These are phyloP conservation scores for Mucor mucedo DNA, from an alignment of 371 early-diverging fungal species.

Conservation along the genomic window DNA sequence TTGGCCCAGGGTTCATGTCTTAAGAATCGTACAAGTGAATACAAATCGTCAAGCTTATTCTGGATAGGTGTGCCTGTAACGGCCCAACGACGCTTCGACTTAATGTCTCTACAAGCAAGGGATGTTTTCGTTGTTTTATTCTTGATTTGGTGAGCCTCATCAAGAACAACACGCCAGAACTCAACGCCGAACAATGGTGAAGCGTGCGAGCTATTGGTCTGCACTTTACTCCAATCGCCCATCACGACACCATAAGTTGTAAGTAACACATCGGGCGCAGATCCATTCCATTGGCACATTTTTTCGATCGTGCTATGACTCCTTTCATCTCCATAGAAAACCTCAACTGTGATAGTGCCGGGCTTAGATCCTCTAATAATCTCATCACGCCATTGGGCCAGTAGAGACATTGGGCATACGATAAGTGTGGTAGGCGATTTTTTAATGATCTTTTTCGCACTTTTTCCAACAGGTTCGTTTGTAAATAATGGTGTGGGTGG, in stretches of 20 bases:
- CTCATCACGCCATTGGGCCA: constrained; percentile 81
- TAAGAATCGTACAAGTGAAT: constrained; percentile 80
- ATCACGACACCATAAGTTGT: constrained; percentile 73
- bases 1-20: constrained; percentile 74
- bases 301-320: constrained; percentile 8
- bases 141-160: constrained; percentile 83
- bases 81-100: constrained; percentile 75
- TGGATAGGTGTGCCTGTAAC: constrained; percentile 83
- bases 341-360: constrained; percentile 46
- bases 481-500: neutral
- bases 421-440: constrained; percentile 64
- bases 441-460: neutral
- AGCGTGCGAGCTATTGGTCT: neutral
- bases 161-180: constrained; percentile 72
- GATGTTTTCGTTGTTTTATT: constrained; percentile 62
- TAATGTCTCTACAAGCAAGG: constrained; percentile 63
- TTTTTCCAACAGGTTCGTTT: neutral
- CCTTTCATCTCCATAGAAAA: constrained; percentile 64
- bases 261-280: constrained; percentile 62
- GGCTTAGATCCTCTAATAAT: constrained; percentile 52
- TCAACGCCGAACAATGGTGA: constrained; percentile 41
- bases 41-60: constrained; percentile 82
- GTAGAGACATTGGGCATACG: constrained; percentile 73
- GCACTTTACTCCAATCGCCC: constrained; percentile 48
- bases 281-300: constrained; percentile 38